phyloP scores from a whole-genome alignment of 225 moss, liverwort and hornwort species.

The Straminergon stramineum region DNA sequence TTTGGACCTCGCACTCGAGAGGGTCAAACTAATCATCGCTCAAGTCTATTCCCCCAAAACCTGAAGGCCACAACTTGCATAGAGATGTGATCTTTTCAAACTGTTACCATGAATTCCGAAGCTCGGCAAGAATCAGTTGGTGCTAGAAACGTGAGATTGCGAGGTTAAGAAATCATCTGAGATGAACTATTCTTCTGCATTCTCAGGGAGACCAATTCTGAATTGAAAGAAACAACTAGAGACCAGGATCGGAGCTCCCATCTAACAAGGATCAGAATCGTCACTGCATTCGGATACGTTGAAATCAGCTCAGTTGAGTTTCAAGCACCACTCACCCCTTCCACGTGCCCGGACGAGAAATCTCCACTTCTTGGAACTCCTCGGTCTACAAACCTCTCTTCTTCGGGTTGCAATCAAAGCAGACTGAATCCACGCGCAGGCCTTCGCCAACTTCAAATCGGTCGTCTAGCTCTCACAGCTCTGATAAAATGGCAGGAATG shows the following conservation, averaged over 20 bases:
- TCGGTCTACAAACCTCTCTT: neutral
- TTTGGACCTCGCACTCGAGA: neutral
- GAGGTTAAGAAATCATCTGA: neutral
- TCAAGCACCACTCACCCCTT: neutral
- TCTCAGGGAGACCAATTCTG: neutral
- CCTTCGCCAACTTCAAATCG: neutral
- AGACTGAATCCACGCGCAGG: neutral
- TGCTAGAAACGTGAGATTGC: neutral
- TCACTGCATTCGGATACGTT: neutral
- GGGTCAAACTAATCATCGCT: neutral
- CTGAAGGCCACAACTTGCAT: constrained; percentile 5
- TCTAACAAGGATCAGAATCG: neutral
- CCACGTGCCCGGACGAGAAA: neutral
- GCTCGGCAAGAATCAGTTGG: neutral
- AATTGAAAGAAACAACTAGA: neutral
- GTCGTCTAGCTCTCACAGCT: constrained; percentile 40
- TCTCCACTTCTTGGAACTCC: neutral
- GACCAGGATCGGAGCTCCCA: neutral
- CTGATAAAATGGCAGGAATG: constrained; percentile 88
- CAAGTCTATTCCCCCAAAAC: neutral
- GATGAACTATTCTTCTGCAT: neutral
- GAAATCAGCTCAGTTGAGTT: neutral
- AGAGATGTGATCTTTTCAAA: neutral
- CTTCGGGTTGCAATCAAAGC: neutral
- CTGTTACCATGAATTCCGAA: neutral